phyloP scores from a whole-genome alignment of 352 stramenopile genomes.

The Phytophthora ramorum region DNA sequence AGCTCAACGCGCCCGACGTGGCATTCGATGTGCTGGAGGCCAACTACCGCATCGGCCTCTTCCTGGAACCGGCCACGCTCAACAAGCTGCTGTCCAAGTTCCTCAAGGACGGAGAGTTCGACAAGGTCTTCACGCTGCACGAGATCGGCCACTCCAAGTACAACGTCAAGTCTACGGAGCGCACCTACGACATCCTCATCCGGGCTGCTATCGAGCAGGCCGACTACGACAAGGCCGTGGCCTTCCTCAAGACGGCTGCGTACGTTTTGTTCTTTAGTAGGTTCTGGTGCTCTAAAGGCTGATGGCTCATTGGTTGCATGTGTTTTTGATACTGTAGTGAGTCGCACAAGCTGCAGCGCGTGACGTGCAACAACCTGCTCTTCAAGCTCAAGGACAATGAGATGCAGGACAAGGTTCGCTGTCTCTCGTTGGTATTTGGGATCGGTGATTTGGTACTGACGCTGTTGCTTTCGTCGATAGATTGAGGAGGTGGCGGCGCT shows the following conservation, averaged over 20 bases:
- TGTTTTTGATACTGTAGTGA: constrained; percentile 42
- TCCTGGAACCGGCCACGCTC: constrained; percentile 80
- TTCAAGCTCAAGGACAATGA: constrained; percentile 89
- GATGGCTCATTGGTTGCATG: constrained; percentile 1
- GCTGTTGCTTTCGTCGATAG: constrained; percentile 26
- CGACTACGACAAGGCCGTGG: constrained; percentile 77
- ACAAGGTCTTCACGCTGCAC: constrained; percentile 82
- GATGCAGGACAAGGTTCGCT: constrained; percentile 66
- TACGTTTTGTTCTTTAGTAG: constrained; percentile 39
- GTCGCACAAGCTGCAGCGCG: constrained; percentile 77
- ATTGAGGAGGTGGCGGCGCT: constrained; percentile 79
- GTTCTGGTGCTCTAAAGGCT: background rate
- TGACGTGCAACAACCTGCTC: constrained; percentile 89
- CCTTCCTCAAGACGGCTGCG: constrained; percentile 76
- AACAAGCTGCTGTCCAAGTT: constrained; percentile 89
- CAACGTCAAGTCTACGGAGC: constrained; percentile 84
- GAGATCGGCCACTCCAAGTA: constrained; percentile 82
- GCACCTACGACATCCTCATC: constrained; percentile 88
- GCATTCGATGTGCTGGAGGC: constrained; percentile 80
- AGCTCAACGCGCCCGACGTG: constrained; percentile 74
- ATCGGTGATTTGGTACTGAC: constrained; percentile 2
- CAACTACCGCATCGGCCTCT: constrained; percentile 87
- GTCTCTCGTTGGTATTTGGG: background rate
- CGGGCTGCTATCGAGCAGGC: constrained; percentile 77
- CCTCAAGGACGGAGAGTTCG: constrained; percentile 77